A percentile compares a stretch with the other conserved stretches of the same genome.
phyloP scores from a whole-genome alignment of 352 stramenopile genomes.

The Phytophthora agathidicida region DNA sequence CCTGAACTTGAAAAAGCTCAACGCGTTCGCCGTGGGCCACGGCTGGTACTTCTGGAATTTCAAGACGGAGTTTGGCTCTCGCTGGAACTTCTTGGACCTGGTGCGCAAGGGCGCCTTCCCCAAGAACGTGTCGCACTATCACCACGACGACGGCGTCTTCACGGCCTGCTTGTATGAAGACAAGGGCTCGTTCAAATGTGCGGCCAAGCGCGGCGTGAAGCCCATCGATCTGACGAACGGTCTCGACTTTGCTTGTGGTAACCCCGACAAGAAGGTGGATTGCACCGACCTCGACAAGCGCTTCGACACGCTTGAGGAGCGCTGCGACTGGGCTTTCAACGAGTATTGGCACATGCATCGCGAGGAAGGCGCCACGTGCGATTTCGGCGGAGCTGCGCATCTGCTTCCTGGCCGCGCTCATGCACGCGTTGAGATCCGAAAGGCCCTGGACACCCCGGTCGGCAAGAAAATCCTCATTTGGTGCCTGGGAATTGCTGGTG shows the following conservation, averaged over 20 bases:
- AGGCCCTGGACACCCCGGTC: constrained; percentile 18
- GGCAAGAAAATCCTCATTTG: constrained; percentile 27
- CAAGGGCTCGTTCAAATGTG: constrained; percentile 72
- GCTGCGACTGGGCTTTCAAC: constrained; percentile 46
- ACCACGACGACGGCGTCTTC: constrained; percentile 53
- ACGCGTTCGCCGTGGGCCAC: constrained; percentile 90
- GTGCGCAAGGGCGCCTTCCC: constrained; percentile 62
- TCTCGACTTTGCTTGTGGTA: constrained; percentile 64
- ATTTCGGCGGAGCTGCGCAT: constrained; percentile 76
- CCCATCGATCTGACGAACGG: constrained; percentile 56
- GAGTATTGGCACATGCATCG: constrained; percentile 71
- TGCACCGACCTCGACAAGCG: constrained; percentile 50
- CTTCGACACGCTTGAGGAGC: constrained; percentile 61
- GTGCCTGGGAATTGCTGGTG: constrained; percentile 17
- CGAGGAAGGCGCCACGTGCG: constrained; percentile 67
- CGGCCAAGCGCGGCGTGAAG: constrained; percentile 65
- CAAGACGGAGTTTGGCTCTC: constrained; percentile 78
- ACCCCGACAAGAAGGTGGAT: constrained; percentile 42
- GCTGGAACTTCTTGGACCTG: constrained; percentile 91
- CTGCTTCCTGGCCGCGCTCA: constrained; percentile 33
- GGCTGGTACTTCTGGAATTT: constrained; percentile 87
- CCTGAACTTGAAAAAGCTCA: constrained; percentile 92
- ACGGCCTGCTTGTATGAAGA: constrained; percentile 67
- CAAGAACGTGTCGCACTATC: constrained; percentile 73
- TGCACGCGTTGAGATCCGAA: constrained; percentile 14